Conservation (phyloP, 2,329 filamentous ascomycete species). For the Neonectria neomacrospora region DNA sequence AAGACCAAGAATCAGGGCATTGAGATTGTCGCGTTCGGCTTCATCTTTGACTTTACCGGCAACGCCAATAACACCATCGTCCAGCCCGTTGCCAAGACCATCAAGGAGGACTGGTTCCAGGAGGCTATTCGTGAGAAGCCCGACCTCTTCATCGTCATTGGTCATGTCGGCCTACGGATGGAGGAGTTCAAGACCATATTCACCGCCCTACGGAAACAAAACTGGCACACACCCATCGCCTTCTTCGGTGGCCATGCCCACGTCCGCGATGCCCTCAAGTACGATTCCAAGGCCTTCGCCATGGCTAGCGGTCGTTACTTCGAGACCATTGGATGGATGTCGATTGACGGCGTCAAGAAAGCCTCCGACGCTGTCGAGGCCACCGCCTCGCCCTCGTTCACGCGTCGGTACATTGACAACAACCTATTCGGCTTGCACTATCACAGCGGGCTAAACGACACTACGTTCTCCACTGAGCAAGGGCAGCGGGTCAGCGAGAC, state of each 20-base stretch:
- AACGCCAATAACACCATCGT: constrained; percentile 94
- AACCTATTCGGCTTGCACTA: constrained; percentile 87
- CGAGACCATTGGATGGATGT: constrained; percentile 95
- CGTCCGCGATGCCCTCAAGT: constrained; percentile 84
- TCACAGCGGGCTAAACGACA: constrained; percentile 78
- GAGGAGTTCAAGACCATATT: constrained; percentile 82
- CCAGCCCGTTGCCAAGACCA: constrained; percentile 79
- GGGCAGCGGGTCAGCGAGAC: constrained; percentile 77
- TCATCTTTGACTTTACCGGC: constrained; percentile 91
- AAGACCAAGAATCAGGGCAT: constrained; percentile 90
- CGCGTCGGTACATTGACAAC: constrained; percentile 90
- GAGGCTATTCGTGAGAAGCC: constrained; percentile 84
- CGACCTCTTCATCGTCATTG: constrained; percentile 87
- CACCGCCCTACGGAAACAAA: constrained; percentile 78
- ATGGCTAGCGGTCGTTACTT: constrained; percentile 92
- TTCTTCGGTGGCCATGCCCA: constrained; percentile 94
- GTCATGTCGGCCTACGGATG: constrained; percentile 86
- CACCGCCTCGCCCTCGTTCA: constrained; percentile 66
- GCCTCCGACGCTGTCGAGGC: constrained; percentile 43
- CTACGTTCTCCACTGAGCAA: constrained; percentile 79
- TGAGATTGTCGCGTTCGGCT: constrained; percentile 88
- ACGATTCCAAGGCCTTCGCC: constrained; percentile 81
- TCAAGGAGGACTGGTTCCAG: constrained; percentile 90
- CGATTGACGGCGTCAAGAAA: constrained; percentile 72
- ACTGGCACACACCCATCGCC: constrained; percentile 86